Evolutionary conservation across 306 rosid species (phyloP).

Genomic region (Datisca glomerata): DNA sequence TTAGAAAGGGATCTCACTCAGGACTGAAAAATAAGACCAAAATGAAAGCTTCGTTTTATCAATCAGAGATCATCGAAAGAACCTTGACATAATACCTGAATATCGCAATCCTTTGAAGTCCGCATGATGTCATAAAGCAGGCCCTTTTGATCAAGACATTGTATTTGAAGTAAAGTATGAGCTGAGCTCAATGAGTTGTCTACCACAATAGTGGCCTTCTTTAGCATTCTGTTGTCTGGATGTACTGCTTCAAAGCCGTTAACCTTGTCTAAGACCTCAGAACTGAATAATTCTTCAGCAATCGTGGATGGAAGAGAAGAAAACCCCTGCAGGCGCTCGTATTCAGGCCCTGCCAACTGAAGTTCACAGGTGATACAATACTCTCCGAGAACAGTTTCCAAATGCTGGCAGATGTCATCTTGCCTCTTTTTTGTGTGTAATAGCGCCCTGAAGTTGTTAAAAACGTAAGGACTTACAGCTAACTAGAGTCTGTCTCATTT

Average conservation of each 20-base stretch:
- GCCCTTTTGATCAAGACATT: constrained; percentile 64
- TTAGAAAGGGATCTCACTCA: too few species aligned
- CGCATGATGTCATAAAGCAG: constrained; percentile 76
- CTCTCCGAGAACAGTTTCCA: constrained; percentile 54
- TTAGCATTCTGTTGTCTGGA: constrained; percentile 24
- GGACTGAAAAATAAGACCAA: too few species aligned
- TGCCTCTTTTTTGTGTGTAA: constrained; percentile 58
- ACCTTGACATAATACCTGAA: constrained; percentile 39
- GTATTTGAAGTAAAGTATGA: constrained; percentile 76
- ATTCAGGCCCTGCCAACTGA: constrained; percentile 89
- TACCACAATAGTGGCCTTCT: constrained; percentile 40
- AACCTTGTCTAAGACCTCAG: constrained; percentile 33
- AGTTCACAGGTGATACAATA: constrained; percentile 60
- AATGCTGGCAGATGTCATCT: constrained; percentile 45
- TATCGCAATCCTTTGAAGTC: constrained; percentile 69
- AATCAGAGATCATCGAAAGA: neutral
- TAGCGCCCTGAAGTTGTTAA: constrained; percentile 50
- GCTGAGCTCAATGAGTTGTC: constrained; percentile 64
- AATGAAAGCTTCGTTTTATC: too few species aligned
- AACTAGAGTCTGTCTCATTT: too few species aligned
- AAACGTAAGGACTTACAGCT: too few species aligned
- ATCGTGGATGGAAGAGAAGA: constrained; percentile 62
- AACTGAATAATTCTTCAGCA: constrained; percentile 55
- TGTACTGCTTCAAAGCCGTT: constrained; percentile 30
- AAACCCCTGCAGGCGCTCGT: constrained; percentile 46